Conservation (phyloP, 208 protist genomes). For the Borovskyia barvae region DNA sequence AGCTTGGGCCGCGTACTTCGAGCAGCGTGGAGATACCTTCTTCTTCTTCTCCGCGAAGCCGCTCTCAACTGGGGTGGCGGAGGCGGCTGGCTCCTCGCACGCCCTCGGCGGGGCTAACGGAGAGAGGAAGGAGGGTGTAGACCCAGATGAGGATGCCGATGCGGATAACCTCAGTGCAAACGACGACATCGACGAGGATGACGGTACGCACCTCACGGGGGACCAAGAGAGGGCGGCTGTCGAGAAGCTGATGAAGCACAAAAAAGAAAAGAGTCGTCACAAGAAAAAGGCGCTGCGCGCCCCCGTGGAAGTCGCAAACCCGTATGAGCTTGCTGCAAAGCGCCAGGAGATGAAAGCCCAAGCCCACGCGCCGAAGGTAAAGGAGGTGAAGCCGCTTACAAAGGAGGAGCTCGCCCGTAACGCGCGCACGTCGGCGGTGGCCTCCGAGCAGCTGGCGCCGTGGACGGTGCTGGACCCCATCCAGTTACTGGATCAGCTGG, state of each 20-base stretch:
- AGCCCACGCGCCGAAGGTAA: constrained; percentile 35
- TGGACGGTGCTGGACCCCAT: constrained; percentile 65
- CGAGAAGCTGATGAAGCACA: constrained; percentile 29
- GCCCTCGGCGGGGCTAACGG: constrained; percentile 11
- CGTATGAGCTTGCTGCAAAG: constrained; percentile 71
- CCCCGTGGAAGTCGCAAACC: constrained; percentile 68
- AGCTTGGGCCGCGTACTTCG: constrained; percentile 95
- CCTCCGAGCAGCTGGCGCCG: constrained; percentile 25
- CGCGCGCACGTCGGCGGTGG: constrained; percentile 36
- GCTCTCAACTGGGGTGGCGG: constrained; percentile 18
- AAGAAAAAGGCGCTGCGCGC: constrained; percentile 75
- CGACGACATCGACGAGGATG: constrained; percentile 26
- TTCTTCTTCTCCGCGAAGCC: constrained; percentile 93
- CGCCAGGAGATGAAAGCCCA: constrained; percentile 39
- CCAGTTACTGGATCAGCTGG: constrained; percentile 80
- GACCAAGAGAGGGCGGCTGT: constrained; percentile 38
- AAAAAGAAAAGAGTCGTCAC: constrained; percentile 69
- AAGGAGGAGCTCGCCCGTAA: constrained; percentile 66
- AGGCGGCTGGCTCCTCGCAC: constrained; percentile 14
- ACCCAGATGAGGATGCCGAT: background rate
- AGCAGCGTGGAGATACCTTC: constrained; percentile 66
- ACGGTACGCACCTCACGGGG: constrained; percentile 30
- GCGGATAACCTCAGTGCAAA: constrained; percentile 22
- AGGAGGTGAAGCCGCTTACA: constrained; percentile 46
- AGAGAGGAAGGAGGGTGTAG: constrained; percentile 7